Base-by-base conservation (phyloP, 306 rosid species). In the Casuarina equisetifolia region DNA sequence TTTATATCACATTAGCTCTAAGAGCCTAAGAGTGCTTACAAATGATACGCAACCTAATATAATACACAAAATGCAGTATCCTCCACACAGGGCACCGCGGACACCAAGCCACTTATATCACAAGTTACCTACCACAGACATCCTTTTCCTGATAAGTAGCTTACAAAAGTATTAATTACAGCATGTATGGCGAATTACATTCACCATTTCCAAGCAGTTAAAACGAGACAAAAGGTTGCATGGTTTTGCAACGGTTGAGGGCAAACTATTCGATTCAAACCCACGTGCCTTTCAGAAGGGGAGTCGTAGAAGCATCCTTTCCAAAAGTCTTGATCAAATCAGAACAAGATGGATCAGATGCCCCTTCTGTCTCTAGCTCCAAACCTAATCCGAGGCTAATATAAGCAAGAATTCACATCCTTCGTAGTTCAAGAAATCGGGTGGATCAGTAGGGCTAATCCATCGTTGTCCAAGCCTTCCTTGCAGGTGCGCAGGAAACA, bases 321-420 rank as follows among this genome's bases (percentile, higher is more conserved):
- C 91, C 96, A 79, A 88, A 86, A 73, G 82, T 90, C 43, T 72
- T 64, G 40, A 90, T 72, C 73, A 90, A 86, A 83, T 88, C 85
- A 59, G 89, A 88, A 71, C 84, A 87, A 39, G 84, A 77, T 12
- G 76, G 73, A 52, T 82, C 78, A 2, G 44, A 54, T 13, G 46
- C 85, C 13, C 2, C 67, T 19, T 82, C 85, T 1, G 80, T 51
- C 58, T 69, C 38, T 17, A 88, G 85, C 58, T 90, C 82, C 63
- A 90, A 63, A 32, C 91, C 91, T 86, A 90, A 49, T 86, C 88
- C 0, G 88, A 86, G 75, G 92, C 89, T 6, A 87, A 79, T 71
- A 90, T 82, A 51, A 90, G 87, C 85, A 90, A 82, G 68, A 88
- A 85, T 62, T 88, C 92, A 10, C 96, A 90, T 9, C 96, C 91